Evolutionary conservation across 2,329 filamentous ascomycete genomes (phyloP), one percentile per base, ranked within the genome.

Genomic region (Aspergillus neotritici): DNA sequence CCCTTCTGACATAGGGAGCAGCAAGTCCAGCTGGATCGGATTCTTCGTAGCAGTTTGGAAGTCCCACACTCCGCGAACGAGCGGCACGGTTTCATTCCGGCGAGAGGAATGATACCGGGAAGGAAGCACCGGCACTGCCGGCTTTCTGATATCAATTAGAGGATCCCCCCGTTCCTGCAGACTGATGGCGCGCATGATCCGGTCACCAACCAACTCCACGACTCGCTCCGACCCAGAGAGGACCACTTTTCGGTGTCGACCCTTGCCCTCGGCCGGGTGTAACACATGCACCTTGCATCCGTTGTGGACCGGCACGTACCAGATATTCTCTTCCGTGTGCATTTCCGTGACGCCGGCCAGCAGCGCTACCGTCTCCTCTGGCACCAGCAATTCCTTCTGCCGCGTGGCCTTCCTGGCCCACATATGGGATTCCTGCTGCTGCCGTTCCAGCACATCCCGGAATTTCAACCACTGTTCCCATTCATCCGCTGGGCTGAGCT

Each of bases 271-370:
- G 1, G 37, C 31, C n/a, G 56, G 43, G 35, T 54, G 51, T 21
- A 66, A 42, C 9, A 69, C 57, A 39, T 65, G 66, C n/a, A 69
- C 59, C 30, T 57, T 57, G 36, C 66, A 69, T 16, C 66, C 67
- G 42, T 66, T 63, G 11, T 53, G 58, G 12, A 67, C 42, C 8
- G 50, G 46, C 5, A 64, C 50, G 43, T 58, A 58, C 59, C 60
- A 69, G 6, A 68, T 55, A 44, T 70, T 70, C 46, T 70, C 67
- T 30, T 49, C 46, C 43, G 58, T 45, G 7, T 55, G 52, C n/a
- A 55, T 51, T 3, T 57, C 50, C 5, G 54, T 57, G 10, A 57
- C 45, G 4, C 67, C 67, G 11, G 56, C 49, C 33, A 70, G 44
- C 8, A 58, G 38, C 1, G 59, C 62, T 17, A 69, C 50, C 1